A percentile compares a stretch with the other conserved stretches of the same genome.
Conservation (phyloP, 2,329 filamentous ascomycete genomes). For the Mycosphaerella sp. region DNA sequence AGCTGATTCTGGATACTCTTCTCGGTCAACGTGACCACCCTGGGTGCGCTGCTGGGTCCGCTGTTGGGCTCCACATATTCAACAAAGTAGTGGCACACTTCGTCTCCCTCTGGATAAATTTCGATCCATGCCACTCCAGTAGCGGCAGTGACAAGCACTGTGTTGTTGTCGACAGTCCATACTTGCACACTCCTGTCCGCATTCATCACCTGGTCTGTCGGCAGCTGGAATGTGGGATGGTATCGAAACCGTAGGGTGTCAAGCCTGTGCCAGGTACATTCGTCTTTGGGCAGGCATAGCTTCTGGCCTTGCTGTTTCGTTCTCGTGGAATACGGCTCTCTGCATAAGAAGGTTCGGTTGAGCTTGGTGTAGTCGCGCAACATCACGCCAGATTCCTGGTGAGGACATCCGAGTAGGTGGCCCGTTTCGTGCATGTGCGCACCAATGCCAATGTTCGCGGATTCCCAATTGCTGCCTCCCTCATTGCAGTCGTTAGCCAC, state of each 20-base stretch:
- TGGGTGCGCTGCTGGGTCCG: slow-evolving; percentile 55
- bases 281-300: slow-evolving; percentile 66
- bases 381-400: slow-evolving; percentile 91
- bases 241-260: slow-evolving; percentile 83
- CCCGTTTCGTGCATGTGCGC: slow-evolving; percentile 88
- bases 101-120: slow-evolving; percentile 72
- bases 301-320: slow-evolving; percentile 75
- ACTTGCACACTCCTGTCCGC: slow-evolving; percentile 74
- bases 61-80: slow-evolving; percentile 64
- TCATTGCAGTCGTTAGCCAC: slow-evolving; percentile 84
- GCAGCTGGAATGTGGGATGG: slow-evolving; percentile 83
- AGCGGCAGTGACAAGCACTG: slow-evolving; percentile 68
- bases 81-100: slow-evolving; percentile 71
- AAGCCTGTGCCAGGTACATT: slow-evolving; percentile 86
- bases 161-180: slow-evolving; percentile 74
- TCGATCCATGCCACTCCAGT: slow-evolving; percentile 83
- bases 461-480: slow-evolving; percentile 86
- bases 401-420: slow-evolving; percentile 82
- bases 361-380: slow-evolving; percentile 76
- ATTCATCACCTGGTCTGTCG: slow-evolving; percentile 60
- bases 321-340: slow-evolving; percentile 79
- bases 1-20: slow-evolving; percentile 64
- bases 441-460: slow-evolving; percentile 89
- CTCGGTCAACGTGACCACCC: slow-evolving; percentile 69
- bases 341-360: slow-evolving; percentile 73